Evolutionary conservation across 768 basidiomycete species (phyloP).

Genomic region (Rubroboletus pulcherrimus): DNA sequence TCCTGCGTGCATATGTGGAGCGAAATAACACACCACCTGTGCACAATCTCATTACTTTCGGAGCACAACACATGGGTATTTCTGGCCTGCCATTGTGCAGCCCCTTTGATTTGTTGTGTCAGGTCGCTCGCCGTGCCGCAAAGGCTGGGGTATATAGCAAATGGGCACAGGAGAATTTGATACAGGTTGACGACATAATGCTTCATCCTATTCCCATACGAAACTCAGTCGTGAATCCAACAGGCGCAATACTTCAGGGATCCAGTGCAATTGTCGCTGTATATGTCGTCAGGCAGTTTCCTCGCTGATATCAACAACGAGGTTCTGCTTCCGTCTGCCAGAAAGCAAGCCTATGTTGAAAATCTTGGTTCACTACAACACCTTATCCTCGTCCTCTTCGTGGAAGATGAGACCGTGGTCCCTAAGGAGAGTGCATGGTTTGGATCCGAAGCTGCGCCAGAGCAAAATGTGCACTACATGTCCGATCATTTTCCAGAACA

Average conservation of each 20-base stretch:
- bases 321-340: slow-evolving; percentile 35
- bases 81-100: slow-evolving; percentile 69
- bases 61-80: slow-evolving; percentile 84
- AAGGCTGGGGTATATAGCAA: slow-evolving; percentile 62
- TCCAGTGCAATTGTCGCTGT: slow-evolving; percentile 52
- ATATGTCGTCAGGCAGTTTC: slow-evolving; percentile 61
- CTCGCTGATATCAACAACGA: slow-evolving; percentile 81
- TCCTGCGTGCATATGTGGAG: slow-evolving; percentile 82
- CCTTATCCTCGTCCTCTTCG: slow-evolving; percentile 72
- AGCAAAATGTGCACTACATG: slow-evolving; percentile 27
- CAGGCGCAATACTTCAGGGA: slow-evolving; percentile 90
- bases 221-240: not conserved
- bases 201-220: not conserved
- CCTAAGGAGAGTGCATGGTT: slow-evolving; percentile 89
- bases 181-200: slow-evolving; percentile 49
- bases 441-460: slow-evolving; percentile 55
- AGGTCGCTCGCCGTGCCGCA: slow-evolving; percentile 57
- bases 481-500: slow-evolving; percentile 11
- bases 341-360: slow-evolving; percentile 56
- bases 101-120: slow-evolving; percentile 65
- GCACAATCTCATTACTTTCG: slow-evolving; percentile 82
- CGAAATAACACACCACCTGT: slow-evolving; percentile 69
- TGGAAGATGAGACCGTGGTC: slow-evolving; percentile 69
- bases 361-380: slow-evolving; percentile 61
- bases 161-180: slow-evolving; percentile 73